phyloP scores from a whole-genome alignment of 345 rosid species.

The Brassica juncea region DNA sequence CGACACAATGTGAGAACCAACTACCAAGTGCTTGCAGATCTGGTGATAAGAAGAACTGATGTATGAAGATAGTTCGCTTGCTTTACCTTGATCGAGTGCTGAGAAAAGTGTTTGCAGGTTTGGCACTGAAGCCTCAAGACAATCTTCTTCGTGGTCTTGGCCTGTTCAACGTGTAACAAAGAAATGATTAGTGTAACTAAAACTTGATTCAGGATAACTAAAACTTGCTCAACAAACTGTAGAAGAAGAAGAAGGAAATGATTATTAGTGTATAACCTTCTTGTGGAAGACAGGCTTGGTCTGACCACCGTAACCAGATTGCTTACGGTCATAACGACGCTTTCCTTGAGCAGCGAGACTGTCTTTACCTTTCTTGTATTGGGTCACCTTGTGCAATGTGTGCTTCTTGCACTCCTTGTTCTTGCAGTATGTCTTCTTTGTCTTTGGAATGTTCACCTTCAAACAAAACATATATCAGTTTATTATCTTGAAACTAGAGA shows the following conservation, averaged over 20 bases:
- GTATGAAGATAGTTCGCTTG: background rate
- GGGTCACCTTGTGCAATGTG: slow-evolving; percentile 80
- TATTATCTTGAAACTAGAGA: background rate
- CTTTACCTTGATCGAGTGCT: slow-evolving; percentile 64
- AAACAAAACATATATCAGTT: background rate
- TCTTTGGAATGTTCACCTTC: slow-evolving; percentile 84
- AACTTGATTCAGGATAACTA: background rate
- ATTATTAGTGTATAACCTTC: slow-evolving; percentile 47
- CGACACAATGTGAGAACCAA: background rate
- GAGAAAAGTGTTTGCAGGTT: slow-evolving; percentile 78
- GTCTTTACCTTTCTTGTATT: slow-evolving; percentile 83
- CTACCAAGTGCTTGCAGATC: background rate
- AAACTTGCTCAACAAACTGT: background rate
- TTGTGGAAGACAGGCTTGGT: slow-evolving; percentile 88
- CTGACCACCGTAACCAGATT: slow-evolving; percentile 87
- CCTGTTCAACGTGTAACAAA: slow-evolving; percentile 39
- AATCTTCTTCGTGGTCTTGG: slow-evolving; percentile 84
- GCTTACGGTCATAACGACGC: slow-evolving; percentile 79
- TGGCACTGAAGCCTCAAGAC: slow-evolving; percentile 84
- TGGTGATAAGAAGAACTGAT: background rate
- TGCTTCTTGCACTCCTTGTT: slow-evolving; percentile 81
- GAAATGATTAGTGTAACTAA: too few relatives aligned
- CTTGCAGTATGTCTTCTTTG: slow-evolving; percentile 81
- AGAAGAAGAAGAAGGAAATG: background rate
- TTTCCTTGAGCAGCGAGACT: slow-evolving; percentile 81